Base-by-base conservation (phyloP, 2,329 filamentous ascomycete species). In the Geoglossum cookeanum region DNA sequence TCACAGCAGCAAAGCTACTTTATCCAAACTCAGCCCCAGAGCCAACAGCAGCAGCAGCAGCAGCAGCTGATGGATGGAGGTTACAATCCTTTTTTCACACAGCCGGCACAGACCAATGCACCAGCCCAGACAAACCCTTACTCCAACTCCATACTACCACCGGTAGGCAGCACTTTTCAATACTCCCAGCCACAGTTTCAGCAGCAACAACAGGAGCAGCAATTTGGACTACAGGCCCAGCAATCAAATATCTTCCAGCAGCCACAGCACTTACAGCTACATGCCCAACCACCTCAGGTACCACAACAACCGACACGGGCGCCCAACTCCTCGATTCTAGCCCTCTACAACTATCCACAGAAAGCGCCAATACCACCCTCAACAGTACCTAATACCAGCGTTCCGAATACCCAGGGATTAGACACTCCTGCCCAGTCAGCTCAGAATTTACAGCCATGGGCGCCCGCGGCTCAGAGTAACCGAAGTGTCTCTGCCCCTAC, bases 291-390 rank as follows among this genome's bases (percentile, higher is more conserved):
- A 17, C 55, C 4, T 13, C 7, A 8, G 17, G 6, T 30, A 42
- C 13, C 37, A 15, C 44, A 44, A 44, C 33, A 55, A 55, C 30
- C 37, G 3, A 3, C 54, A 11, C 33, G 45, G 39, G 65, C 74
- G 59, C 71, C 75, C 59, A 75, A 74, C 61, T 69, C 67, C 42
- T 71, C 68, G 55, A 75, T 75, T 52, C 65, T 75, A 39, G 69
- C 72, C 13, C 64, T 75, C 11, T 75, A 74, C 61, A 73, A 70
- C 57, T 67, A 74, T 56, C 69, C 71, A 37, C 62, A 64, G 35
- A 58, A 64, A 9, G 63, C 64, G 30, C 62, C 62, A 13, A 66
- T 68, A 17, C 62, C 68, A 7, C 64, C 67, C 57, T 64, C 69
- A 45, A 44, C 6, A 5, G 33, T 8, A 27, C 13, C 53, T 8